Percentiles rank a stretch among this genome's conserved stretches.
Conservation (phyloP, 345 rosid genomes). For the Brassica nigra region DNA sequence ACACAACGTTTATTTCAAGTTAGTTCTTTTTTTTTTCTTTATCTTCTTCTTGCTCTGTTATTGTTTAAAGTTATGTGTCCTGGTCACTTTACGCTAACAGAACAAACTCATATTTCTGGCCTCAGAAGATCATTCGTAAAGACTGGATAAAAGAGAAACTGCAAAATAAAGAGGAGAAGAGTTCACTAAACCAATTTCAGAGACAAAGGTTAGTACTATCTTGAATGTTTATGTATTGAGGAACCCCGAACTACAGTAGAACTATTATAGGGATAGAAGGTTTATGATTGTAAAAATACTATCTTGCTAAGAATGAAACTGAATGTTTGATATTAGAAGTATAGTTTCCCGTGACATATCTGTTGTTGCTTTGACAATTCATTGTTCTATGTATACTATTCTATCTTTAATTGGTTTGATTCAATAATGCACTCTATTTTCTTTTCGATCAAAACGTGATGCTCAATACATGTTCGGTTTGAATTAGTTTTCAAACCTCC, state of each 20-base stretch:
- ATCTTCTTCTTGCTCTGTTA: no score
- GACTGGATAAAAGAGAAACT: neutral
- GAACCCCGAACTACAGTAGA: neutral
- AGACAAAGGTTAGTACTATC: neutral
- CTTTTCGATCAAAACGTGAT: neutral
- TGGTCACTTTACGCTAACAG: neutral
- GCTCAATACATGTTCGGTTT: neutral
- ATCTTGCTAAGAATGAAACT: neutral
- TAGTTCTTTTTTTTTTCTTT: no score
- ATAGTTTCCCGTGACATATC: neutral
- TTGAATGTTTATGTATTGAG: neutral
- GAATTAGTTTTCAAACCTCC: neutral
- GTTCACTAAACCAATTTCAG: neutral
- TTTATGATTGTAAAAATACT: neutral
- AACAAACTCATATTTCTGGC: neutral
- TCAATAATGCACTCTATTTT: no score
- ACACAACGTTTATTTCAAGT: no score
- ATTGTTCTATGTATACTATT: neutral
- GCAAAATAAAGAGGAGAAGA: neutral
- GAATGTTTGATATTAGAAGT: neutral
- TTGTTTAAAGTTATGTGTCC: no score
- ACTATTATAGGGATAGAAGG: neutral
- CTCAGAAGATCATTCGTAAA: neutral
- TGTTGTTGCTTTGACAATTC: no score
- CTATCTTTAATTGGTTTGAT: neutral